Evolutionary conservation across 768 basidiomycete species (phyloP), one percentile per base, ranked within the genome.

Genomic region (Astraeus odoratus): DNA sequence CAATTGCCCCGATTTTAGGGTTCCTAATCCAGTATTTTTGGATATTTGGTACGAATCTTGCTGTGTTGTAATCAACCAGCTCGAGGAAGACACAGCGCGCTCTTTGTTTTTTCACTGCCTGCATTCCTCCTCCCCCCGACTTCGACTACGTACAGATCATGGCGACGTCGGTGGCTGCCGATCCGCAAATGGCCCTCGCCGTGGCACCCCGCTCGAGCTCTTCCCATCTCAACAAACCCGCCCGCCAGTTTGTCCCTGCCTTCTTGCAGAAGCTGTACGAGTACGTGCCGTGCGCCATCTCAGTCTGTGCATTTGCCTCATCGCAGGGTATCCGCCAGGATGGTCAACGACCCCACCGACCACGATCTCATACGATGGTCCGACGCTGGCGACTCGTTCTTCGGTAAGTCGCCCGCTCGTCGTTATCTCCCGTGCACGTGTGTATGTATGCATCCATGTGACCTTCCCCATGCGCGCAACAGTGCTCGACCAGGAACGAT

Each of bases 211-310:
- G 73, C 42, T 58, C 62, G 19, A 53, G 68, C 30, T 62, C 70
- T 18, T 60, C 69, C 16, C 67, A 69, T 47, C 54, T 74, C 27
- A 73, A 64, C 62, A 73, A 64, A 61, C 66, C 68, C n/a, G 69
- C 72, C 13, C 66, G 71, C 47, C 70, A 72, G 46, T 61, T 74
- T 27, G 77, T 85, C 1, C 91, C 93, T 3, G 86, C 86, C 0
- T 96, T 96, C 60, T 73, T 96, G 12, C 89, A 93, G 66, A 97
- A 97, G 66, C 75, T 97, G 26, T 94, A 84, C 66, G 86, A 85
- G 92, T 94, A 45, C 52, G 83, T 77, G n/a, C n/a, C 52, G 83
- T 15, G 24, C 8, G 22, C 15, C 16, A 39, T 29, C 47, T 44
- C 45, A 37, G 51, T 51, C 49, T 43, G 49, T 50, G 53, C 44